phyloP scores from a whole-genome alignment of 371 early-diverging fungal species.

The Choanephora cucurbitarum region DNA sequence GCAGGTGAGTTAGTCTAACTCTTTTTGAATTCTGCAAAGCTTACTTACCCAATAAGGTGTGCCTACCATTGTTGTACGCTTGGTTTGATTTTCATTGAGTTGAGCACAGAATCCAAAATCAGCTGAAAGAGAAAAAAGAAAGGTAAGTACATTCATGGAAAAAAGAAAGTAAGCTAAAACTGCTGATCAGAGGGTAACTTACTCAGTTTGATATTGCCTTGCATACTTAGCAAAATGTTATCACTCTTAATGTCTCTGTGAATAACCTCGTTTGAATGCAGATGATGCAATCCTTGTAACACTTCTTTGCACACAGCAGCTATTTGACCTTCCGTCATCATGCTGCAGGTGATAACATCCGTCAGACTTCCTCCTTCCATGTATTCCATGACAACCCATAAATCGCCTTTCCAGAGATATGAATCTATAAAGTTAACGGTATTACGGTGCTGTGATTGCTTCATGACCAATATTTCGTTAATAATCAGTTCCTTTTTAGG shows the following conservation, averaged over 20 bases:
- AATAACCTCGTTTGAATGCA: slow-evolving; percentile 79
- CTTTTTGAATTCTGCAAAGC: too few relatives aligned
- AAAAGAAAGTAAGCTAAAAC: too few relatives aligned
- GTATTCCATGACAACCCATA: slow-evolving; percentile 85
- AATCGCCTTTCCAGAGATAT: slow-evolving; percentile 67
- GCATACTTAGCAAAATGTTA: slow-evolving; percentile 73
- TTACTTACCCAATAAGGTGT: slow-evolving; percentile 68
- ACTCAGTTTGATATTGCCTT: slow-evolving; percentile 78
- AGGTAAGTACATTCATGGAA: too few relatives aligned
- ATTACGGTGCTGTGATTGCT: slow-evolving; percentile 66
- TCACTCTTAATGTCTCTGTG: slow-evolving; percentile 92
- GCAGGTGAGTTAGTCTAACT: neutral
- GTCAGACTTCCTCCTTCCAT: slow-evolving; percentile 85
- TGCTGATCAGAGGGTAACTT: too few relatives aligned
- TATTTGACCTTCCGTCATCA: slow-evolving; percentile 85
- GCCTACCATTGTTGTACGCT: slow-evolving; percentile 80
- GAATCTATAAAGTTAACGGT: slow-evolving; percentile 82
- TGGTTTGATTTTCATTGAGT: slow-evolving; percentile 59
- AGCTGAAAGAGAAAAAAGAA: slow-evolving; percentile 22
- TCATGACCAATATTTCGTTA: slow-evolving; percentile 82
- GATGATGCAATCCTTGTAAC: slow-evolving; percentile 40
- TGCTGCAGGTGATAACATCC: slow-evolving; percentile 70
- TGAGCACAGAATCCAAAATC: slow-evolving; percentile 91
- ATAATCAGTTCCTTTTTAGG: slow-evolving; percentile 86
- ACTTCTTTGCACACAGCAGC: slow-evolving; percentile 76